Percentiles rank a stretch among this genome's conserved stretches.
These are phyloP conservation scores for Phytopythium kandeliae DNA, from an alignment of 352 stramenopile species.

Conservation along the genomic window DNA sequence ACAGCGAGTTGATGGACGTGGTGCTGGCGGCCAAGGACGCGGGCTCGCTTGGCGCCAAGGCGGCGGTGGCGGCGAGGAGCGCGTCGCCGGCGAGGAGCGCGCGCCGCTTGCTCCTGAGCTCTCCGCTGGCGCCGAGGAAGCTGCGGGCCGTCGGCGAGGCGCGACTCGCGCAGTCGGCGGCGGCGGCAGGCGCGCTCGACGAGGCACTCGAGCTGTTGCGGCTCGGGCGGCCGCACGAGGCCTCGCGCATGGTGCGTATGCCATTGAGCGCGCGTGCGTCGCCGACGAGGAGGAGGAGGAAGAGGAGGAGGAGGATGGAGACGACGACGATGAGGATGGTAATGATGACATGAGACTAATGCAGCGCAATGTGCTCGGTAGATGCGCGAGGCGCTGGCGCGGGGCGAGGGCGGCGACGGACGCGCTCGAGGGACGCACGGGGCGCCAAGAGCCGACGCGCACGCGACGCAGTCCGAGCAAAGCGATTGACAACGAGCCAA, in stretches of 20 bases:
- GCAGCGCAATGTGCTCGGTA: too few relatives aligned
- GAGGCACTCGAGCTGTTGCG: conserved; percentile 41
- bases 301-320: too few relatives aligned
- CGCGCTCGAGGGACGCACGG: too few relatives aligned
- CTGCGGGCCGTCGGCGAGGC: conserved; percentile 29
- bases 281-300: too few relatives aligned
- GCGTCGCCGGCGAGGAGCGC: too few relatives aligned
- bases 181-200: conserved; percentile 60
- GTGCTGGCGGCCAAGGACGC: conserved; percentile 19
- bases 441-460: neutral
- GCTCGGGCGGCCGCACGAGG: conserved; percentile 19
- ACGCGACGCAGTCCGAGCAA: conserved; percentile 5
- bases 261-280: too few relatives aligned
- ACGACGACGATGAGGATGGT: too few relatives aligned
- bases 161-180: conserved; percentile 42
- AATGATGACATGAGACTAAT: too few relatives aligned
- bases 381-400: conserved; percentile 21
- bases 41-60: too few relatives aligned
- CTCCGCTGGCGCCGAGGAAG: conserved; percentile 46
- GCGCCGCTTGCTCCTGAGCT: conserved; percentile 66
- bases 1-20: conserved; percentile 41
- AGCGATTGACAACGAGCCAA: conserved; percentile 8
- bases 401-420: neutral
- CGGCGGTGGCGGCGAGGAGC: too few relatives aligned
- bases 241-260: conserved; percentile 22